A percentile compares a stretch with the other conserved stretches of the same genome.
These are phyloP conservation scores for Hypholoma fasciculare DNA, from an alignment of 768 basidiomycete genomes.

Conservation along the genomic window DNA sequence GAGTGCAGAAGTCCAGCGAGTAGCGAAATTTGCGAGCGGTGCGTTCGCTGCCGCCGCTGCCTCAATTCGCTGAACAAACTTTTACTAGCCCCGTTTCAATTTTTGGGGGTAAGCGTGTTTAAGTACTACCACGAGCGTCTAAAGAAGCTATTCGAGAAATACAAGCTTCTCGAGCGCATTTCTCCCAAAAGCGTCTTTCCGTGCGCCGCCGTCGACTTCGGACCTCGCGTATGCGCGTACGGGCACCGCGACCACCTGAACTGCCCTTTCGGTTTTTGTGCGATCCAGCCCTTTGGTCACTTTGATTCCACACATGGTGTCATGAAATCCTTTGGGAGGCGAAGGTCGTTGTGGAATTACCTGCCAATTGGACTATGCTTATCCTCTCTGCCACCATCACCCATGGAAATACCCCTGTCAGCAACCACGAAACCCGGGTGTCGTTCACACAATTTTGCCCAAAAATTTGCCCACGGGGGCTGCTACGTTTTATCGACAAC, in stretches of 20 bases:
- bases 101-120: not conserved
- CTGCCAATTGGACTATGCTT: not conserved
- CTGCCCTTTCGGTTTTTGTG: constrained; percentile 9
- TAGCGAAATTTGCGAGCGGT: constrained; percentile 1
- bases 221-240: constrained; percentile 1
- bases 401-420: constrained; percentile 4
- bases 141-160: not conserved
- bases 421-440: not conserved
- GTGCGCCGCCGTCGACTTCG: constrained; percentile 4
- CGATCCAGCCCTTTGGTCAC: constrained; percentile 1
- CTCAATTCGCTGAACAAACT: not conserved
- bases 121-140: not conserved
- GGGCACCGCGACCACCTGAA: constrained; percentile 5
- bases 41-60: not conserved
- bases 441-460: constrained; percentile 6
- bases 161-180: not conserved
- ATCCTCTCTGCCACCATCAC: constrained; percentile 5
- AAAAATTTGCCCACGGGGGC: not conserved
- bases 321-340: constrained; percentile 7
- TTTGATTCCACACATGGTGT: constrained; percentile 3
- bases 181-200: constrained; percentile 2
- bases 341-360: constrained; percentile 2
- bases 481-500: constrained; percentile 6
- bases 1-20: not conserved
- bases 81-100: not conserved